Base-by-base conservation (phyloP, 257 asterid species). In the Nicotiana otophora region DNA sequence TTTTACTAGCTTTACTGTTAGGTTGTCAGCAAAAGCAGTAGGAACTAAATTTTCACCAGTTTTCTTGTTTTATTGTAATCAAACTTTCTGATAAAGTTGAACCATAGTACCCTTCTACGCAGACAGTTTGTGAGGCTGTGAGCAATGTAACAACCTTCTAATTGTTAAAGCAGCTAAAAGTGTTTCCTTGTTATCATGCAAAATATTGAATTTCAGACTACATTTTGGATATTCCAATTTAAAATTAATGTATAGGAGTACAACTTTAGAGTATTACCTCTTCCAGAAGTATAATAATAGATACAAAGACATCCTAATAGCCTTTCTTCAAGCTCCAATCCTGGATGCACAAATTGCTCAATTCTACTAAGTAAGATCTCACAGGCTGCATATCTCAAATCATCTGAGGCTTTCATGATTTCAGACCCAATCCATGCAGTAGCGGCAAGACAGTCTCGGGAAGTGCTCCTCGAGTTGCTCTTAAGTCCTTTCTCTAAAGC, bases 361-460 rank as follows among this genome's bases (percentile, higher is more conserved):
- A 95, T 81, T 72, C 87, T 89, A 70, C 89, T 87, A 48, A 95
- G 81, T 65, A 95, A 53, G 64, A 92, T 91, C 86, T 94, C 99
- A 81, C 95, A 89, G 14, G 96, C 99, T 74, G 85, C 88, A 82
- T 92, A 83, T 86, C 95, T 91, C 85, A 92, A 28, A 70, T 90
- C 96, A 72, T 92, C 95, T 6, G 93, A 81, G 81, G 93, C 88
- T 84, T 92, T 95, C 69, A 87, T 90, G 80, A 95, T 89, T 62
- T 95, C 97, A 46, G 93, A 91, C 75, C 99, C 98, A 34, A 95
- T 87, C 98, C 97, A 95, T 77, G 99, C 89, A 67, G 92, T 84
- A 46, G 92, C 90, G 3, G 89, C 82, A 15, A 95, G 91, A 77
- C 95, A 90, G 58, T 95, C 98, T 36, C 96, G 86, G 15, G 97